These are phyloP conservation scores for Calonectria crousiana DNA, from an alignment of 2,329 filamentous ascomycete genomes.

Conservation along the genomic window DNA sequence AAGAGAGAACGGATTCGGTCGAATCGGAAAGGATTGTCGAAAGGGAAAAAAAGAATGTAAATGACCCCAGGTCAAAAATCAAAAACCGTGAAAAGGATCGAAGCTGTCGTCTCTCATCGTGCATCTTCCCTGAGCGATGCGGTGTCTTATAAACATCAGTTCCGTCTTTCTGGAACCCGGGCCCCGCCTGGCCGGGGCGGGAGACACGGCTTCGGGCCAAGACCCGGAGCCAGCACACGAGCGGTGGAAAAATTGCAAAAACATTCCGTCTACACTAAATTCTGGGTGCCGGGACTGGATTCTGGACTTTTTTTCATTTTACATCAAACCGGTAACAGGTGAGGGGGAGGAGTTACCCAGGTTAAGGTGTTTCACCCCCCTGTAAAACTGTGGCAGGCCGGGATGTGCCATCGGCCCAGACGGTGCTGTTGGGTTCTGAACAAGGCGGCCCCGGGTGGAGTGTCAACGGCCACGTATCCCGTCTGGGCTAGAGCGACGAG, in stretches of 20 bases:
- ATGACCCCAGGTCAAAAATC: constrained; percentile 39
- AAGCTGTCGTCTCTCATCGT: constrained; percentile 27
- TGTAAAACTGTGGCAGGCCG: constrained; percentile 24
- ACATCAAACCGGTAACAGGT: constrained; percentile 36
- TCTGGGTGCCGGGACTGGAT: constrained; percentile 10
- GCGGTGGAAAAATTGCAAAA: constrained; percentile 37
- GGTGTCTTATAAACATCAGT: constrained; percentile 33
- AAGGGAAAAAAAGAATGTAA: constrained; percentile 35
- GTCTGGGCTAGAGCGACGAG: constrained; percentile 23
- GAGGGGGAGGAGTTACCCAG: constrained; percentile 31
- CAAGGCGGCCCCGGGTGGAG: constrained; percentile 7
- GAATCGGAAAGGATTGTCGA: constrained; percentile 37
- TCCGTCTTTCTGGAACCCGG: not conserved
- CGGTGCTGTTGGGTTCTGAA: constrained; percentile 9
- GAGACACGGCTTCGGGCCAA: constrained; percentile 26
- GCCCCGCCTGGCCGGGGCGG: constrained; percentile 12
- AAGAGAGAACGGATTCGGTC: constrained; percentile 32
- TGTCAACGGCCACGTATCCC: constrained; percentile 25
- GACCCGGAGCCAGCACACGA: constrained; percentile 23
- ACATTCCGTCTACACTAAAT: constrained; percentile 14
- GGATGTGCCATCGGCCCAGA: constrained; percentile 18
- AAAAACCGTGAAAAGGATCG: constrained; percentile 32
- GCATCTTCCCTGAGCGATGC: not conserved
- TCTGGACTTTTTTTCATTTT: constrained; percentile 30
- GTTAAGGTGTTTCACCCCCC: constrained; percentile 39